phyloP scores from a whole-genome alignment of 805 yeast genomes.

The Ogataea polymorpha region DNA sequence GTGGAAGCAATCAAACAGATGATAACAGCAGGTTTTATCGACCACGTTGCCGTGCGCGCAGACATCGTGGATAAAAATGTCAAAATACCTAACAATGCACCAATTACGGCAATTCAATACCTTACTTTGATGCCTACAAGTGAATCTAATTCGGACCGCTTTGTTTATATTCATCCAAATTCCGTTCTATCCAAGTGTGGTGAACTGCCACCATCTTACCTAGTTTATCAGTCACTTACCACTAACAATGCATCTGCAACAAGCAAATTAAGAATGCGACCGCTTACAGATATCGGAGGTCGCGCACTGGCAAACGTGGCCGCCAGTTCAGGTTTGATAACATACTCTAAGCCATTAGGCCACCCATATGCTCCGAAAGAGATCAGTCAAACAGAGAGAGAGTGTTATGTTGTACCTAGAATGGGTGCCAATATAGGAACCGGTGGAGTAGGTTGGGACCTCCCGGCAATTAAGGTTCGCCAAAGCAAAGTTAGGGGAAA shows the following conservation, averaged over 20 bases:
- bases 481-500: slow-evolving; percentile 65
- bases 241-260: slow-evolving; percentile 43
- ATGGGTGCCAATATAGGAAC: slow-evolving; percentile 80
- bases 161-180: slow-evolving; percentile 76
- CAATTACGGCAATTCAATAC: slow-evolving; percentile 62
- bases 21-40: slow-evolving; percentile 88
- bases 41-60: slow-evolving; percentile 83
- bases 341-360: slow-evolving; percentile 89
- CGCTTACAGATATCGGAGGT: slow-evolving; percentile 73
- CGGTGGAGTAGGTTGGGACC: slow-evolving; percentile 90
- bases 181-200: slow-evolving; percentile 64
- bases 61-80: slow-evolving; percentile 68
- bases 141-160: slow-evolving; percentile 40
- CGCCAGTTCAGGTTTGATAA: slow-evolving; percentile 63
- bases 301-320: slow-evolving; percentile 77
- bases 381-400: slow-evolving; percentile 63
- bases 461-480: slow-evolving; percentile 73
- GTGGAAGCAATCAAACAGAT: slow-evolving; percentile 82
- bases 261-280: slow-evolving; percentile 59
- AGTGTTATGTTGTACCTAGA: slow-evolving; percentile 87
- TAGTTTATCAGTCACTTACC: slow-evolving; percentile 71
- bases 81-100: slow-evolving; percentile 53
- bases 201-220: slow-evolving; percentile 70
- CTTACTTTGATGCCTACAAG: slow-evolving; percentile 48
- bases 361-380: slow-evolving; percentile 83